These are phyloP conservation scores for Naganishia liquefaciens DNA, from an alignment of 1,284 basidiomycete species.

Conservation along the genomic window DNA sequence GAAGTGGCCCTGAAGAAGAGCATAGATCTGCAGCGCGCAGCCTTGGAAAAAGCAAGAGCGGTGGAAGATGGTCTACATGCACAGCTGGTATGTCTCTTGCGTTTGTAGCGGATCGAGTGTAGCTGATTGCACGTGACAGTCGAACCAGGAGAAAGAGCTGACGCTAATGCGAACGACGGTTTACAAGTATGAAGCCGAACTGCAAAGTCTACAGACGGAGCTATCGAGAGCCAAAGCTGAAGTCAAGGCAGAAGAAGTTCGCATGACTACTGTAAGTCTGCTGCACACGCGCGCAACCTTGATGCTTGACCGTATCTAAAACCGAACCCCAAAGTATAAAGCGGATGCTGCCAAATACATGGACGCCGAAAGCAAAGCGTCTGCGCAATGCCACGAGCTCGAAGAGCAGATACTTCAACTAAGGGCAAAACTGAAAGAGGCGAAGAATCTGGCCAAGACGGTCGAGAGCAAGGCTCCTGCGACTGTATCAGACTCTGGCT, in stretches of 20 bases:
- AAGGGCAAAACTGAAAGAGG: constrained; percentile 38
- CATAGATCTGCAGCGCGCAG: constrained; percentile 75
- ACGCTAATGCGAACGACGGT: constrained; percentile 55
- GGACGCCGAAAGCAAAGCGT: constrained; percentile 23
- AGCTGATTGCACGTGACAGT: constrained; percentile 50
- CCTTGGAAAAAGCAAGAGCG: constrained; percentile 70
- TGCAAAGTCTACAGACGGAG: constrained; percentile 51
- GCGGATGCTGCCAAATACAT: constrained; percentile 26
- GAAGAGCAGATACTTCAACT: constrained; percentile 34
- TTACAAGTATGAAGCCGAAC: constrained; percentile 53
- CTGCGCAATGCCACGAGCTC: constrained; percentile 26
- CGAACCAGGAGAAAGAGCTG: constrained; percentile 58
- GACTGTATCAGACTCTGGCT: constrained; percentile 49
- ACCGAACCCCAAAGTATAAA: constrained; percentile 3
- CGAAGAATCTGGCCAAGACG: constrained; percentile 40
- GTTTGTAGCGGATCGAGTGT: not conserved
- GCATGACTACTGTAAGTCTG: constrained; percentile 19
- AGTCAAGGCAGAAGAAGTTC: constrained; percentile 38
- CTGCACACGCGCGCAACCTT: too few relatives aligned
- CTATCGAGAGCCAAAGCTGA: constrained; percentile 28
- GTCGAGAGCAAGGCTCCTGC: constrained; percentile 42
- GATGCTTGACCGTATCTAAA: not conserved
- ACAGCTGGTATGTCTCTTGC: constrained; percentile 62
- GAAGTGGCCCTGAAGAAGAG: constrained; percentile 74
- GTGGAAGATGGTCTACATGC: constrained; percentile 62